Conservation (phyloP, 805 yeast genomes). For the Suhomyces faveliae region DNA sequence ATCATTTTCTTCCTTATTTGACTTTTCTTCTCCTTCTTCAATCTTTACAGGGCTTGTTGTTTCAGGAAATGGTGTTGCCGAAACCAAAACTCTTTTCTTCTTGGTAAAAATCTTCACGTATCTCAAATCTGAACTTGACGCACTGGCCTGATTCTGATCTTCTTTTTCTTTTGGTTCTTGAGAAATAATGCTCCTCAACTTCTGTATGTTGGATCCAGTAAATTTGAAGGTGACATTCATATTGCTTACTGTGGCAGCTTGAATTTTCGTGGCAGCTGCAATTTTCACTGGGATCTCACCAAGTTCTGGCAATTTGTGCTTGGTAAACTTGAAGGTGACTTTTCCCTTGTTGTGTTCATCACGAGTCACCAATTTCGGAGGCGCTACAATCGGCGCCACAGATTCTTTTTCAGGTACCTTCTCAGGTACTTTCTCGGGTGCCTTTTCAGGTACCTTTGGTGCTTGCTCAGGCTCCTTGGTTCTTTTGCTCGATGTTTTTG, state of each 20-base stretch:
- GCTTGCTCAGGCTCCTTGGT: too few relatives aligned
- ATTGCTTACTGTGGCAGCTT: constrained; percentile 3
- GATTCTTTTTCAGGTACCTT: neutral
- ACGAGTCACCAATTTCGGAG: neutral
- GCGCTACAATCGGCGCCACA: neutral
- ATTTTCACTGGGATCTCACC: neutral
- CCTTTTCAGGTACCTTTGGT: too few relatives aligned
- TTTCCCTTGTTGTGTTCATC: neutral
- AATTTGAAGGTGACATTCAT: constrained; percentile 5
- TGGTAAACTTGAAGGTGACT: constrained; percentile 12
- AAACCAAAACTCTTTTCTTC: constrained; percentile 35
- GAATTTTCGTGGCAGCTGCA: too few relatives aligned
- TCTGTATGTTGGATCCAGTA: constrained; percentile 8
- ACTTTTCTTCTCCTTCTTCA: too few relatives aligned
- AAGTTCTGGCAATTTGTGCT: constrained; percentile 9
- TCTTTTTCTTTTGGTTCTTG: neutral
- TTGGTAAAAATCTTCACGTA: constrained; percentile 41
- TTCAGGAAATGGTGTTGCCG: constrained; percentile 42
- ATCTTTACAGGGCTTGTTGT: neutral
- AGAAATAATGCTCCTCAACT: constrained; percentile 4
- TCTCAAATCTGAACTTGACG: constrained; percentile 17
- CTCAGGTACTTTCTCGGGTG: neutral
- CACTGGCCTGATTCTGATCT: neutral
- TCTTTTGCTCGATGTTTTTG: neutral
- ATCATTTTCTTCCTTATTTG: too few relatives aligned